phyloP scores from a whole-genome alignment of 2,329 filamentous ascomycete species.

The Chaetomium globosum region DNA sequence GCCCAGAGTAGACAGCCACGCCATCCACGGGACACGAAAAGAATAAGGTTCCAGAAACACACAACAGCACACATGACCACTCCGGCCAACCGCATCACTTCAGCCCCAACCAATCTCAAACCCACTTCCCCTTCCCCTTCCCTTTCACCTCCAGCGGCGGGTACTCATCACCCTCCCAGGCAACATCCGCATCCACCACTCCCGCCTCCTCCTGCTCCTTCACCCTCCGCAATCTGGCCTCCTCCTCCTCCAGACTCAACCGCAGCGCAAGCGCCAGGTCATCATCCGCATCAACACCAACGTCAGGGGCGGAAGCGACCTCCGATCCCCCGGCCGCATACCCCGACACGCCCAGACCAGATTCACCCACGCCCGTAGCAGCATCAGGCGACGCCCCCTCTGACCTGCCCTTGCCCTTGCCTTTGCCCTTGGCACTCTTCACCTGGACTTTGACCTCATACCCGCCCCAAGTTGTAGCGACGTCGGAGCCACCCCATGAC shows the following conservation, averaged over 20 bases:
- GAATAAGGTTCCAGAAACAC: neutral
- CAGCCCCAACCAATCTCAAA: constrained; percentile 1
- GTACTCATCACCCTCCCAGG: constrained; percentile 38
- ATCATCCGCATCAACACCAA: constrained; percentile 47
- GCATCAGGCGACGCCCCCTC: constrained; percentile 36
- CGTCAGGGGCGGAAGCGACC: neutral
- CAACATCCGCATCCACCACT: constrained; percentile 18
- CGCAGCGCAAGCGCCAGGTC: constrained; percentile 63
- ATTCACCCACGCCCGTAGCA: neutral
- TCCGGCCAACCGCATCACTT: neutral
- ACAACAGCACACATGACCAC: neutral
- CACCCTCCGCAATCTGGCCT: constrained; percentile 41
- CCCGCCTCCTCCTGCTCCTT: constrained; percentile 27
- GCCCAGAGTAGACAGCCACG: constrained; percentile 5
- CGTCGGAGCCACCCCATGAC: neutral
- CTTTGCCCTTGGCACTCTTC: constrained; percentile 51
- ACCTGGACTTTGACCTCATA: constrained; percentile 56
- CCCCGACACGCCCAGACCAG: neutral
- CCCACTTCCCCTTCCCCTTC: constrained; percentile 43
- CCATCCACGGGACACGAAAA: constrained; percentile 8
- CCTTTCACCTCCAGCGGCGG: constrained; percentile 42
- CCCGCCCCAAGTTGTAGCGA: neutral
- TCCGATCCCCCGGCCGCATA: neutral
- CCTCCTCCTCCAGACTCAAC: constrained; percentile 61
- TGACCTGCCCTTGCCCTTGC: constrained; percentile 43